Percentiles rank a stretch among this genome's conserved stretches.
These are phyloP conservation scores for Mortierella sp. DNA, from an alignment of 371 early-diverging fungal genomes.

Conservation along the genomic window DNA sequence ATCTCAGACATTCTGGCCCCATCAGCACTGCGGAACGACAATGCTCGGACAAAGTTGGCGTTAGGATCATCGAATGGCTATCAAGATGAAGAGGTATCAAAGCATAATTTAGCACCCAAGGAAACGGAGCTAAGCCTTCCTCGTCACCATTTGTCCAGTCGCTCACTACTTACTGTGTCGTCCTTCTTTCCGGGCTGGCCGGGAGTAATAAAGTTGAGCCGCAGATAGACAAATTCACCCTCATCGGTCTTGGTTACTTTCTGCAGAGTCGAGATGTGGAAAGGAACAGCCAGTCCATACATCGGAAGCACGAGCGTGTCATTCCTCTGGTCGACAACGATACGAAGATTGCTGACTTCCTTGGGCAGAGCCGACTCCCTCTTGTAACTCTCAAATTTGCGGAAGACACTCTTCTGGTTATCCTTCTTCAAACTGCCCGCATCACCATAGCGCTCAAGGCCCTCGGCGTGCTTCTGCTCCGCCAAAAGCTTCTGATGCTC, in stretches of 20 bases:
- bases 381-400: constrained; percentile 94
- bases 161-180: constrained; percentile 62
- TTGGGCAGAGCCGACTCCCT: constrained; percentile 89
- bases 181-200: constrained; percentile 95
- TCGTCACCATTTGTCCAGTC: too few relatives aligned
- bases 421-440: constrained; percentile 70
- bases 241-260: constrained; percentile 97
- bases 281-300: constrained; percentile 97
- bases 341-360: constrained; percentile 75
- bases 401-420: constrained; percentile 78
- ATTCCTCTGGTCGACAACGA: constrained; percentile 91
- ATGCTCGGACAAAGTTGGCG: constrained; percentile 91
- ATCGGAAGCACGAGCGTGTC: constrained; percentile 97
- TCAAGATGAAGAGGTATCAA: background rate
- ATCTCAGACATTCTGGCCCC: constrained; percentile 86
- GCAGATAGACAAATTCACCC: constrained; percentile 93
- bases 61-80: constrained; percentile 90
- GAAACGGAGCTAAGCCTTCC: too few relatives aligned
- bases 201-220: constrained; percentile 97
- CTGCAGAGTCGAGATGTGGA: constrained; percentile 98
- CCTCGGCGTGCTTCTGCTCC: constrained; percentile 79
- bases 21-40: constrained; percentile 93
- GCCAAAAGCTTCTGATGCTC: constrained; percentile 92
- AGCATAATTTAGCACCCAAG: too few relatives aligned
- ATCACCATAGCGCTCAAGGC: constrained; percentile 80